Base-by-base conservation (phyloP, 768 basidiomycete genomes). In the Hygrophorus pudorinus region DNA sequence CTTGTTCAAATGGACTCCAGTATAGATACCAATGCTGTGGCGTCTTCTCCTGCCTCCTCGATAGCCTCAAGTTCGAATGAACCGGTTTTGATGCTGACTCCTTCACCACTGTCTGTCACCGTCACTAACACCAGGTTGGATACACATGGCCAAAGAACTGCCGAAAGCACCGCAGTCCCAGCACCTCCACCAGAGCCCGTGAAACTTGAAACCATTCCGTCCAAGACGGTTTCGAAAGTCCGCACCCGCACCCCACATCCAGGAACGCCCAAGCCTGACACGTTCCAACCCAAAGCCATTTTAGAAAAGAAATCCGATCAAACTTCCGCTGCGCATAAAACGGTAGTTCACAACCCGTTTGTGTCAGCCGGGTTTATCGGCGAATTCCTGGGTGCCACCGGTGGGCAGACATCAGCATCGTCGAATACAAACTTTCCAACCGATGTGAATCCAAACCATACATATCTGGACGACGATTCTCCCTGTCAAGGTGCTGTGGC, bases 361-460 rank as follows among this genome's bases (percentile, higher is more conserved):
- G 66, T 75, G 9, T 72, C 72, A 8, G 69, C 64, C n/a, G 72
- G 74, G 14, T 68, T 72, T 37, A 57, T 73, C 45, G 68, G 67
- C 11, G 70, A 70, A 40, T 72, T 73, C 29, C 17, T 35, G 33
- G 33, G 17, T 3, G 4, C 33, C 17, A 17, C 4, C 13, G 5
- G n/a, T 35, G n/a, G n/a, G n/a, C 13, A 13, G 33, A n/a, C 33
- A n/a, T 5, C 17, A 17, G 33, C 17, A 10, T 35, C 24, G 24
- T 24, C 24, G 24, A 24, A 7, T 24, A 24, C n/a, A 9, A 35
- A 13, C 33, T 10, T 10, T 35, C 33, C 13, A 5, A 3, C 17
- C 33, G n/a, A n/a, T n/a, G 33, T 35, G 33, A 35, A 35, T 35
- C 17, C 3, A 35, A 35, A 24, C 7, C 24, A 24, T 24, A 24